A percentile compares a stretch with the other conserved stretches of the same genome.
phyloP scores from a whole-genome alignment of 768 basidiomycete genomes.

The Hemileccinum rubropunctum region DNA sequence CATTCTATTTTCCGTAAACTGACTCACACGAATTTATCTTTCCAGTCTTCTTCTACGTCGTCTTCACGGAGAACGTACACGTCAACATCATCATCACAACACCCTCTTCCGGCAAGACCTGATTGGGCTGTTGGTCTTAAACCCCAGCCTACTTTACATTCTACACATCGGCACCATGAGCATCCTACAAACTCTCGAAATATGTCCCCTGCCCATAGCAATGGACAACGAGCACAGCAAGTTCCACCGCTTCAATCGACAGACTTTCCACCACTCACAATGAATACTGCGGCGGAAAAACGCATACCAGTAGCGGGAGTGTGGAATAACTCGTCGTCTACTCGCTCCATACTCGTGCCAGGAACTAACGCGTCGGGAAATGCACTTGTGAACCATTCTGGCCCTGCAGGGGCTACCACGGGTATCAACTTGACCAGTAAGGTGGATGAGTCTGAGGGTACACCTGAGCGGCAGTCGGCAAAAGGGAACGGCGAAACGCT shows the following conservation, averaged over 20 bases:
- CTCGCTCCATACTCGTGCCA: slow-evolving; percentile 50
- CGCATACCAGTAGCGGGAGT: slow-evolving; percentile 60
- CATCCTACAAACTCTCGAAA: slow-evolving; percentile 37
- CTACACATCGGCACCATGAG: slow-evolving; percentile 54
- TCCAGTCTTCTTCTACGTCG: slow-evolving; percentile 73
- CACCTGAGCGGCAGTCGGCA: slow-evolving; percentile 46
- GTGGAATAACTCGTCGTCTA: slow-evolving; percentile 61
- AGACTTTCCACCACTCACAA: slow-evolving; percentile 70
- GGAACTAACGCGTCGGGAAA: slow-evolving; percentile 34
- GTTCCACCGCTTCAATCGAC: slow-evolving; percentile 47
- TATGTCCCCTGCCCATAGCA: slow-evolving; percentile 37
- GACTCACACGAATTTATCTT: slow-evolving; percentile 18
- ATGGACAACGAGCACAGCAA: slow-evolving; percentile 36
- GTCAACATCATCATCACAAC: slow-evolving; percentile 72
- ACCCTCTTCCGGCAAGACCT: slow-evolving; percentile 77
- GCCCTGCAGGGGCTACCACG: slow-evolving; percentile 13
- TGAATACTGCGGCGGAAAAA: slow-evolving; percentile 44
- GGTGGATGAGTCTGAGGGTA: slow-evolving; percentile 45
- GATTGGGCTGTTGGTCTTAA: slow-evolving; percentile 90
- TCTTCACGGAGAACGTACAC: slow-evolving; percentile 77
- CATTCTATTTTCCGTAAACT: background rate
- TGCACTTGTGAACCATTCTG: slow-evolving; percentile 38
- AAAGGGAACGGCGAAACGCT: slow-evolving; percentile 42
- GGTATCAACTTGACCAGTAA: slow-evolving; percentile 17
- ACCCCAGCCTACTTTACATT: slow-evolving; percentile 65